Evolutionary conservation across 768 basidiomycete genomes (phyloP), one percentile per base, ranked within the genome.

Genomic region (Mycena capillaripes): DNA sequence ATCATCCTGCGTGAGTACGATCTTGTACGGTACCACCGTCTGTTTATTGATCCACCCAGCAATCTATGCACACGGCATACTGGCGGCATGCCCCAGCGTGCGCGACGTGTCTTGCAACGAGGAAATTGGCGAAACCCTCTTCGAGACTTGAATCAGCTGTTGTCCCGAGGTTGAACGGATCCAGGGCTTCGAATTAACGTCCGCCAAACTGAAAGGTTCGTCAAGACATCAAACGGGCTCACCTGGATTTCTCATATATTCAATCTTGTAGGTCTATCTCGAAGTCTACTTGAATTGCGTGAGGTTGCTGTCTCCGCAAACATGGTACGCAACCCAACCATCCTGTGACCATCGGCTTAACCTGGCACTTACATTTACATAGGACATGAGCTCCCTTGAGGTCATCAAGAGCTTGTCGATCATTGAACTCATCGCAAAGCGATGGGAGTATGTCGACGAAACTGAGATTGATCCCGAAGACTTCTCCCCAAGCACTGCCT

Each of bases 31-130:
- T 17, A 14, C 21, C 29, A 17, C 17, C 44, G 12, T 30, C 6
- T 36, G 38, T 6, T 50, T 21, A 5, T 58, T 59, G 6, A 36
- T 29, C 25, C 52, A 8, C 40, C 0, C 66, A 67, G 66, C 66
- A 50, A 50, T 56, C 21, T 42, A 55, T 36, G 53, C 64, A 23
- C 21, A 40, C 44, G 58, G 21, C 17, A 69, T 69, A 40, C 12
- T 69, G 27, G 50, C 46, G 16, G 58, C 52, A 25, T 61, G 58
- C 53, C 60, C 60, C 19, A 62, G 62, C n/a, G 68, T 62, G 32
- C 60, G 61, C 38, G 55, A 70, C 23, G 69, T 70, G 3, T 70
- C 69, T 21, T 70, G 69, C 44, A 70, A 63, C 12, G 61, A 63
- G 14, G 69, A 63, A 23, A 48, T 3, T 17, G 30, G 53, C 19